A percentile compares a stretch with the other conserved stretches of the same genome.
phyloP scores from a whole-genome alignment of 306 rosid genomes.

The Chamaecrista fasciculata region DNA sequence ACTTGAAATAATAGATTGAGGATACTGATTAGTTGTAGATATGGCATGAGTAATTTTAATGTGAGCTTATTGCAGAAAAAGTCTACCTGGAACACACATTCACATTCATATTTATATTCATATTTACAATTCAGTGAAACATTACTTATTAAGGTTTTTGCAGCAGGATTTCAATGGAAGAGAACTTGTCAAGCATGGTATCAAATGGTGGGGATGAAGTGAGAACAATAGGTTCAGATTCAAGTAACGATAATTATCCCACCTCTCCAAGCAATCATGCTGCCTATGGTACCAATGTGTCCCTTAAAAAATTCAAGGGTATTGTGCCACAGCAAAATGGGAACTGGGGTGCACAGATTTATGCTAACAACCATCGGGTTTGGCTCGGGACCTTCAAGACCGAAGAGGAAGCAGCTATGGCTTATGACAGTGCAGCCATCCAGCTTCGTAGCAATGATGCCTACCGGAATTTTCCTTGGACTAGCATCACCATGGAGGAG shows the following conservation, averaged over 20 bases:
- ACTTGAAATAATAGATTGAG: background rate
- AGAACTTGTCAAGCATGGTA: slow-evolving; percentile 30
- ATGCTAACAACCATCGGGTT: slow-evolving; percentile 30
- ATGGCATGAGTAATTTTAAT: background rate
- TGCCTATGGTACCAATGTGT: background rate
- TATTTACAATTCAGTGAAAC: background rate
- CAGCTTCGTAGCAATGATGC: background rate
- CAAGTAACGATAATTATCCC: slow-evolving; percentile 13
- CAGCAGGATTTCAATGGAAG: slow-evolving; percentile 37
- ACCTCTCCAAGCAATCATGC: slow-evolving; percentile 1
- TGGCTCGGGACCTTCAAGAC: slow-evolving; percentile 42
- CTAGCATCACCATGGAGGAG: slow-evolving; percentile 19
- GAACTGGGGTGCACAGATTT: slow-evolving; percentile 47
- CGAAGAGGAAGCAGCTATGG: slow-evolving; percentile 24
- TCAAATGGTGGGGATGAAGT: slow-evolving; percentile 10
- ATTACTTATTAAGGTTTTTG: slow-evolving; percentile 10
- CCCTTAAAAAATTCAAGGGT: slow-evolving; percentile 32
- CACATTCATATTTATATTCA: background rate
- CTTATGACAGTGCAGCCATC: background rate
- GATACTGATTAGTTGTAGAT: background rate
- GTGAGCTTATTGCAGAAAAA: background rate
- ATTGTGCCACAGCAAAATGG: slow-evolving; percentile 33
- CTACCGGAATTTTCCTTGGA: slow-evolving; percentile 39
- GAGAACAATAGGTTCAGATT: slow-evolving; percentile 27
- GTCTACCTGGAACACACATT: background rate